Evolutionary conservation across 352 stramenopile genomes (phyloP).

Genomic region (Elongisporangium senticosum): DNA sequence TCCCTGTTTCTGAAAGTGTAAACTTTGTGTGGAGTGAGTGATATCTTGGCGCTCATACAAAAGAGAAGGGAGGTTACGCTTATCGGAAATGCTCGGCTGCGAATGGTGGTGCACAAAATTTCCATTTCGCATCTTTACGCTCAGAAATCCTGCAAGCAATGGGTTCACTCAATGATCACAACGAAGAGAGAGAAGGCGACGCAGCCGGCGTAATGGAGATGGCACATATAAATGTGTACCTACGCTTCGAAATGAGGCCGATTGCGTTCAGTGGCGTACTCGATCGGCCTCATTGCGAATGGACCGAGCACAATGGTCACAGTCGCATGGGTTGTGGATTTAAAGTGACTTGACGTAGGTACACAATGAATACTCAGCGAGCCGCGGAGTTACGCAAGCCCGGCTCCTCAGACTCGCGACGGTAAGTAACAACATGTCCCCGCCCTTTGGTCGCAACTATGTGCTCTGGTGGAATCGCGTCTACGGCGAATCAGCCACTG

Average conservation of each 20-base stretch:
- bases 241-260: background rate
- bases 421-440: background rate
- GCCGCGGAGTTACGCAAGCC: background rate
- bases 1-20: background rate
- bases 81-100: background rate
- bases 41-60: background rate
- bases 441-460: conserved; percentile 3
- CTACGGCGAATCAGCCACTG: conserved; percentile 2
- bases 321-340: background rate
- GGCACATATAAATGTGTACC: background rate
- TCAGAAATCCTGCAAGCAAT: background rate
- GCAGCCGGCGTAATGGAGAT: background rate
- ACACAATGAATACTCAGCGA: background rate
- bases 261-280: background rate
- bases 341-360: background rate
- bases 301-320: background rate
- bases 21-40: background rate
- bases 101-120: background rate
- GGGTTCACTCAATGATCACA: background rate
- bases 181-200: background rate
- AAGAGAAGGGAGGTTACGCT: background rate
- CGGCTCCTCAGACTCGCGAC: background rate
- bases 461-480: conserved; percentile 21
- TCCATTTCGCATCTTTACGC: background rate
- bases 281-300: background rate